Conservation (phyloP, 228 moss, liverwort and hornwort genomes). For the Sphagnum fallax region DNA sequence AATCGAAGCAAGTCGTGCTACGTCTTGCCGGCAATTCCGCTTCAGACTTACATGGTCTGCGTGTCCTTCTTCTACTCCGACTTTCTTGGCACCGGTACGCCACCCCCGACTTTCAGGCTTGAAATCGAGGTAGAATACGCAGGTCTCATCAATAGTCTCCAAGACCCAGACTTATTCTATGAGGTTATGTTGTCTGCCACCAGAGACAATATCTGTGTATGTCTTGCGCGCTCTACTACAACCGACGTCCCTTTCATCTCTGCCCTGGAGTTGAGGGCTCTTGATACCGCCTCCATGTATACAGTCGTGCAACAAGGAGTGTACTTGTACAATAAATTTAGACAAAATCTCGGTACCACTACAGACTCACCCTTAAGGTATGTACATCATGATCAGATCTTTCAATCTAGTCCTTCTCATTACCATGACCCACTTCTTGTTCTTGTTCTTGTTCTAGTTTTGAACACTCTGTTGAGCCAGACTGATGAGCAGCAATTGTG, state of each 20-base stretch:
- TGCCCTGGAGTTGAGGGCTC: conserved; percentile 19
- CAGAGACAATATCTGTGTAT: conserved; percentile 18
- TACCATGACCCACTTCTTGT: no score
- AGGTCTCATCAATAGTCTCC: background rate
- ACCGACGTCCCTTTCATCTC: conserved; percentile 28
- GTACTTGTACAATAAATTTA: no score
- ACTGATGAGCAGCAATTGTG: no score
- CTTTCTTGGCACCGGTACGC: conserved; percentile 1
- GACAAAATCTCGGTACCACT: no score
- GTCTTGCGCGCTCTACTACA: conserved; percentile 13
- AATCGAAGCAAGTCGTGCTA: conserved; percentile 30
- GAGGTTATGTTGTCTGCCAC: conserved; percentile 22
- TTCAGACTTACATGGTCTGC: conserved; percentile 30
- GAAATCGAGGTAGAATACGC: conserved; percentile 15
- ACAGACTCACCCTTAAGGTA: no score
- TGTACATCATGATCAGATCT: no score
- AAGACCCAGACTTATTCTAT: background rate
- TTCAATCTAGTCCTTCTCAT: no score
- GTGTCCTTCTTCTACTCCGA: conserved; percentile 19
- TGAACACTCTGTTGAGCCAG: no score
- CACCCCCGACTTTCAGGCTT: conserved; percentile 16
- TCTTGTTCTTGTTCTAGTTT: no score
- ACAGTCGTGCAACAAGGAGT: no score
- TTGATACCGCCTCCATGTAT: background rate
- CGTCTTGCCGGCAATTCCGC: conserved; percentile 9